Evolutionary conservation across 202 grass and related monocot genomes (phyloP).

Genomic region (Musa balbisiana): DNA sequence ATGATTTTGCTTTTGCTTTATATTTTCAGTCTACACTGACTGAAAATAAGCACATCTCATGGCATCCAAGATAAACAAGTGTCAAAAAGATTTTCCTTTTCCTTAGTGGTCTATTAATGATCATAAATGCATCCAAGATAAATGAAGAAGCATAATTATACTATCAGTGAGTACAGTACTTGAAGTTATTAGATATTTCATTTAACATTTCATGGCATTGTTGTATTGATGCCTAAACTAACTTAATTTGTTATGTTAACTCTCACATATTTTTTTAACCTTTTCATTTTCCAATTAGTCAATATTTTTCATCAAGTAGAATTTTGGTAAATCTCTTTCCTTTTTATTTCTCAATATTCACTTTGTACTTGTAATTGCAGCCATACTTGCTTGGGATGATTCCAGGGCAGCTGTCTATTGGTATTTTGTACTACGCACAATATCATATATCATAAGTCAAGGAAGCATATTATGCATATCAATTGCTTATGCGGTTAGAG

Average conservation of each 20-base stretch:
- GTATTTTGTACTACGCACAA: constrained; percentile 48
- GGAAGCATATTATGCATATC: constrained; percentile 71
- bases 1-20: no score
- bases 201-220: neutral
- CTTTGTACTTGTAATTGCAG: constrained; percentile 36
- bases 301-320: no score
- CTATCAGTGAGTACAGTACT: no score
- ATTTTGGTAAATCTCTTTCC: neutral
- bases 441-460: constrained; percentile 67
- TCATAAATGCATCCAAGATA: no score
- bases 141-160: neutral
- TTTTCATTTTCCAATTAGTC: neutral
- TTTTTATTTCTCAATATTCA: neutral
- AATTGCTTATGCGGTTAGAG: constrained; percentile 55
- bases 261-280: neutral
- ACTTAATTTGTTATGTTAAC: neutral
- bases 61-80: no score
- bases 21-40: no score
- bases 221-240: neutral
- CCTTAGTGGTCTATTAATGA: no score
- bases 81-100: no score
- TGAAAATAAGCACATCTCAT: no score
- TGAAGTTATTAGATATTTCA: neutral
- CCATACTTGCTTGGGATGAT: constrained; percentile 52
- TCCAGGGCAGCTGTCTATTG: constrained; percentile 50